Evolutionary conservation across 2,329 filamentous ascomycete species (phyloP), one percentile per base, ranked within the genome.

Genomic region (Pestalotiopsis sp.): DNA sequence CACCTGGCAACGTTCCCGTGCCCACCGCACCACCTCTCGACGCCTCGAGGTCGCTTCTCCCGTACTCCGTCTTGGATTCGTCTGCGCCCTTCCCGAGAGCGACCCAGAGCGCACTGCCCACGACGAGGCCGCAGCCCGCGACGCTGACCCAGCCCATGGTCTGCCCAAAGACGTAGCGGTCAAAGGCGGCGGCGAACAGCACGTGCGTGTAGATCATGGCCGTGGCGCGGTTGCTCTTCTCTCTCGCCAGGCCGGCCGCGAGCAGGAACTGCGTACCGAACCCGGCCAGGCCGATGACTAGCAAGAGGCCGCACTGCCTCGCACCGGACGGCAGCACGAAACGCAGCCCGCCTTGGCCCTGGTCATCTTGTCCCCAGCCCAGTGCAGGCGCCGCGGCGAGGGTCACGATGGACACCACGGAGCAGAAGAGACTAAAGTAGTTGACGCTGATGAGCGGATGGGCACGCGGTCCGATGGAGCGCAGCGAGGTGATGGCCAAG

Each of bases 231-330:
- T 89, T 88, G 23, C 85, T 86, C 71, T 91, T 91, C 75, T 95
- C 92, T 70, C 91, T 89, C 27, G 91, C 82, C 62, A 98, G 81
- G 0, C 94, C 94, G 0, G 89, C 87, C 1, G 94, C 96, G 20
- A 97, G 83, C n/a, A 97, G 84, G 73, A 94, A 94, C 86, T 97
- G 95, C 88, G 95, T 92, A 25, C 92, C 78, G 76, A 97, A 95
- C 0, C 95, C 95, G 72, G 91, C 91, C 0, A 89, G 76, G 0
- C 92, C 93, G 4, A 97, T 82, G 49, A 91, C 87, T 0, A 90
- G 67, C 17, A 97, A 81, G 52, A 94, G 85, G 0, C 82, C 78
- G 91, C 92, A 95, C 76, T 95, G 84, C 66, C 80, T 81, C 56
- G 74, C 13, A 31, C 82, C 77, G 4, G 78, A 73, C 1, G 84